Conservation (phyloP, 176 grass and related monocot species). For the Oryza longistaminata region DNA sequence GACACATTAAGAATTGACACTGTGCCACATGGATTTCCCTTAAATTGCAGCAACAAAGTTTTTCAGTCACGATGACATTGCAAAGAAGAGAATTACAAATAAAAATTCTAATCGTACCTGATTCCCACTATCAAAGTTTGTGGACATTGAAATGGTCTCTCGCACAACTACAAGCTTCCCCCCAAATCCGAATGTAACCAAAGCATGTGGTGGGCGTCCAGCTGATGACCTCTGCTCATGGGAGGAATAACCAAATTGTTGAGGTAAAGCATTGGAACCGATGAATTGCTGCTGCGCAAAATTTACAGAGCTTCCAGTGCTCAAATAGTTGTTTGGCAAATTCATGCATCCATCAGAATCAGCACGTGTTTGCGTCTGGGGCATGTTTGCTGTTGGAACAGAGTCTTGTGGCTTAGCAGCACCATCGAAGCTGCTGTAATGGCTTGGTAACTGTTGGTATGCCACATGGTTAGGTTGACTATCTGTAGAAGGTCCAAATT, state of each 20-base stretch:
- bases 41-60: conserved; percentile 40
- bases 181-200: conserved; percentile 85
- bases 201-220: conserved; percentile 76
- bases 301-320: conserved; percentile 45
- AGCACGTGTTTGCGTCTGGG: conserved; percentile 38
- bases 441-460: conserved; percentile 29
- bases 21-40: conserved; percentile 44
- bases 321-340: conserved; percentile 50
- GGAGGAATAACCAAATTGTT: conserved; percentile 54
- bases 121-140: conserved; percentile 56
- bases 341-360: conserved; percentile 33
- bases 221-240: conserved; percentile 70
- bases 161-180: conserved; percentile 83
- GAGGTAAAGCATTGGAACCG: conserved; percentile 43
- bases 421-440: conserved; percentile 42
- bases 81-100: background rate
- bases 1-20: conserved; percentile 69
- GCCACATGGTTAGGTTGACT: conserved; percentile 35
- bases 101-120: conserved; percentile 52
- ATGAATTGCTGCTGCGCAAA: conserved; percentile 53
- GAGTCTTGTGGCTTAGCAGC: conserved; percentile 17
- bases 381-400: conserved; percentile 13
- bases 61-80: conserved; percentile 32
- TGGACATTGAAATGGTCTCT: conserved; percentile 54
- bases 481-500: conserved; percentile 38